phyloP scores from a whole-genome alignment of 768 basidiomycete genomes.

The Amanita phalloides region DNA sequence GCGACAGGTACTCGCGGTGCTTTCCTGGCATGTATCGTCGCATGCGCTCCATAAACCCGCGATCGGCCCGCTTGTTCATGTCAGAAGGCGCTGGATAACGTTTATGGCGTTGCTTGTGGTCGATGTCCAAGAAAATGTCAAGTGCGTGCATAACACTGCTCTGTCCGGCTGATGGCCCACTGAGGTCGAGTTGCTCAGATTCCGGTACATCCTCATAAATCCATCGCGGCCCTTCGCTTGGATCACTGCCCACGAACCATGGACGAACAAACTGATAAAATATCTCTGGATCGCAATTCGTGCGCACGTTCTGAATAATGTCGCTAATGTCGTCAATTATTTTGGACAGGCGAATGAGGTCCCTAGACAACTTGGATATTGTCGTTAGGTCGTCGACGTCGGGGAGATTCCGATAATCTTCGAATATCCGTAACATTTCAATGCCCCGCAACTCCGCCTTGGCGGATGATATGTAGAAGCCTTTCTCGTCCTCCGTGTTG shows the following conservation, averaged over 20 bases:
- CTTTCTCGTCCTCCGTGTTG: constrained; percentile 71
- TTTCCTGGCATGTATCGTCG: constrained; percentile 89
- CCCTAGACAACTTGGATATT: constrained; percentile 57
- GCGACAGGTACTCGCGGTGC: constrained; percentile 75
- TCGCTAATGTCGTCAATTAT: constrained; percentile 69
- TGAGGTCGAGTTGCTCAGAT: constrained; percentile 49
- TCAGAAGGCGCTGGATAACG: constrained; percentile 59
- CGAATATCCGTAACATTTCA: constrained; percentile 77
- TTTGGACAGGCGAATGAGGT: constrained; percentile 55
- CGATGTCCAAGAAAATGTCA: constrained; percentile 80
- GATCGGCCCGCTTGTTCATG: constrained; percentile 54
- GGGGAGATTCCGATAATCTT: constrained; percentile 73
- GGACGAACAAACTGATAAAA: constrained; percentile 90
- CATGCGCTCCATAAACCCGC: constrained; percentile 89
- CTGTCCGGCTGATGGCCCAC: constrained; percentile 92
- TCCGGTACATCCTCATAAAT: constrained; percentile 69
- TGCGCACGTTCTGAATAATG: constrained; percentile 58
- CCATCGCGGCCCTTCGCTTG: constrained; percentile 49
- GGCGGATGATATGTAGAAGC: constrained; percentile 83
- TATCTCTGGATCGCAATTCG: constrained; percentile 67
- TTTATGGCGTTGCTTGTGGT: constrained; percentile 70
- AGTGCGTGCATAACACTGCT: constrained; percentile 83
- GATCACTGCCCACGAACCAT: constrained; percentile 84
- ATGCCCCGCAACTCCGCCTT: constrained; percentile 80
- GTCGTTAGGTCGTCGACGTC: constrained; percentile 52